Evolutionary conservation across 2,329 filamentous ascomycete genomes (phyloP), one percentile per base, ranked within the genome.

Genomic region (Hymenoscyphus occultus): DNA sequence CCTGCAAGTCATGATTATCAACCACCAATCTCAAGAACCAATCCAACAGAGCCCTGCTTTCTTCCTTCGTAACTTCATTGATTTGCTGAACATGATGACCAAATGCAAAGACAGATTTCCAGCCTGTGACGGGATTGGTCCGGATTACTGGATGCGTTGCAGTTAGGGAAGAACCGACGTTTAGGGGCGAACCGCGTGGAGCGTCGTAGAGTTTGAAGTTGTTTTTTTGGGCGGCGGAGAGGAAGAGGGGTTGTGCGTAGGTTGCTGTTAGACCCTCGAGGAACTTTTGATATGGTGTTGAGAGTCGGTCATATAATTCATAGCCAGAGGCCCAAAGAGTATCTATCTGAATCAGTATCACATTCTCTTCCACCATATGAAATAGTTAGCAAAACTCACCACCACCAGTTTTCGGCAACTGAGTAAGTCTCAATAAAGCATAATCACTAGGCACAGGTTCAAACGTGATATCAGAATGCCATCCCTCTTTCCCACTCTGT

Each of bases 251-350:
- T 69, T 83, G 79, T 0, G 80, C 80, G 67, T 81, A 82, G 78
- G 82, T 85, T 2, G 81, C 86, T 0, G 84, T 88, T 7, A 89
- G 75, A 0, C 76, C 74, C 63, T 89, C 86, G 35, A 89, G 79
- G 74, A 89, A 88, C 31, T 77, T 76, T 65, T 83, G 84, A 61
- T 84, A 83, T 0, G 83, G 77, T 1, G 78, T 76, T 4, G 83
- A 86, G 65, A 90, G 79, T 31, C 84, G 81, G 71, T 90, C 86
- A 71, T 87, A 90, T 6, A 88, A 74, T 68, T 89, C 86, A 71
- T 89, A 89, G 0, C 85, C 86, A 0, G 84, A 87, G 0, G 86
- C 87, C 86, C 87, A 90, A 5, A 90, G 80, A 0, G 88, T 89
- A 74, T 84, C 81, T 81, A 39, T 78, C 16, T n/a, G 42, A 32